Evolutionary conservation across 352 stramenopile genomes (phyloP).

Genomic region (Phytophthora rubi): DNA sequence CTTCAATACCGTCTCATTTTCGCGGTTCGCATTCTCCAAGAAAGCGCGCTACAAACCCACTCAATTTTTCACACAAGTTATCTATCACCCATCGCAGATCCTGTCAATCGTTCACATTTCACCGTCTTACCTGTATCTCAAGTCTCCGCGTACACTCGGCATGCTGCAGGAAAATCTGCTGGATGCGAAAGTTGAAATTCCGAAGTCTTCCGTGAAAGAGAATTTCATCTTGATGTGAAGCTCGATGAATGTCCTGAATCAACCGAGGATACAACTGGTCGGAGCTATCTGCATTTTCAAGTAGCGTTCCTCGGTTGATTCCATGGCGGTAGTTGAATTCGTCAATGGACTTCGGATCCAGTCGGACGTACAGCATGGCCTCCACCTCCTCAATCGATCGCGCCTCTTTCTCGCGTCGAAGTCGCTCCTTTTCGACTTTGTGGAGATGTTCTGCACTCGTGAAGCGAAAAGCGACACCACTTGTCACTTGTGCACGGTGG

Average conservation of each 20-base stretch:
- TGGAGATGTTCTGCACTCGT: conserved; percentile 44
- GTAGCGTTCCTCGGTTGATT: conserved; percentile 48
- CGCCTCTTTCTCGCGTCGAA: conserved; percentile 77
- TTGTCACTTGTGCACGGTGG: conserved; percentile 56
- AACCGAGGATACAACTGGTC: conserved; percentile 59
- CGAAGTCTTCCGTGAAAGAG: conserved; percentile 70
- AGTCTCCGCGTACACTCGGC: conserved; percentile 48
- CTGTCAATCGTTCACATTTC: not conserved
- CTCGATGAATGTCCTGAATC: conserved; percentile 58
- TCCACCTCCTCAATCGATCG: conserved; percentile 60
- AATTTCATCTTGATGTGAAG: conserved; percentile 67
- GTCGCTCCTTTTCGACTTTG: conserved; percentile 60
- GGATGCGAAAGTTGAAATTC: conserved; percentile 73
- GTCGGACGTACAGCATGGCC: conserved; percentile 61
- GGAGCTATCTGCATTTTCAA: conserved; percentile 33
- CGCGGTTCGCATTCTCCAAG: conserved; percentile 46
- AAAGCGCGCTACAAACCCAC: conserved; percentile 48
- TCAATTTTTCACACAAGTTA: not conserved
- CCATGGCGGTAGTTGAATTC: conserved; percentile 76
- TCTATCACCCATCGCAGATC: not conserved
- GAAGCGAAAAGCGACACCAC: conserved; percentile 48
- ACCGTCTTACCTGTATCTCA: conserved; percentile 52
- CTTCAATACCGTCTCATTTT: conserved; percentile 56
- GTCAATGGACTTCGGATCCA: conserved; percentile 68
- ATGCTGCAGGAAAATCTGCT: conserved; percentile 57